Base-by-base conservation (phyloP, 2,329 filamentous ascomycete species). In the Endoconidiophora laricicola region DNA sequence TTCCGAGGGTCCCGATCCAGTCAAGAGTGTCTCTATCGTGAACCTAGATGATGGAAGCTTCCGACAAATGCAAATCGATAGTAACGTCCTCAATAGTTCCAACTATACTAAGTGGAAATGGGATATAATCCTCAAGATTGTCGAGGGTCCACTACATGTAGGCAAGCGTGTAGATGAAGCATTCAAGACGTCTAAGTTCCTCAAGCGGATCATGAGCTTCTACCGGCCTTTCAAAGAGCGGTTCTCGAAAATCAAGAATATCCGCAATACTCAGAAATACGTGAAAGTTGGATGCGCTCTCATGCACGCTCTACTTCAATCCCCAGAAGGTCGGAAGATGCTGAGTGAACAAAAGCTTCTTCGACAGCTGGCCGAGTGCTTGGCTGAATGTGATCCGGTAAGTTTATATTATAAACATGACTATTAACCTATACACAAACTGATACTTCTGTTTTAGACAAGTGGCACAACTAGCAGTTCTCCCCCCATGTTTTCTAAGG, bases 41-140 rank as follows among this genome's bases (percentile, higher is more conserved):
- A 49, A 45, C n/a, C 55, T 60, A 2, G 72, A 81, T 54, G 78
- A 81, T 57, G 71, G 73, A 7, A 76, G 75, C 0, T 81, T 81
- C 57, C 72, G 78, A 18, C 76, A 81, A 58, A 64, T 81, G 2
- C 60, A 81, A 24, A 68, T 87, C 16, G 84, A 96, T 54, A 91
- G 86, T 3, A 80, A 86, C 49, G 86, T 98, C 2, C 69, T 96
- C 43, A 85, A 82, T 55, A 91, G 85, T 54, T 86, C 86, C 54
- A 95, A 94, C 57, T 94, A 84, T 59, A 72, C 79, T 38, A 98
- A 98, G 62, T 98, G 91, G 91, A 90, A 94, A 61, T 98, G 93
- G 91, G 86, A 94, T 54, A 70, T 94, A 37, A 87, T 98, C 40
- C 74, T 88, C 52, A 83, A 81, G 58, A 79, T 96, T 48, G 88